Evolutionary conservation across 2,329 filamentous ascomycete genomes (phyloP), one percentile per base, ranked within the genome.

Genomic region (Pyrenochaeta sp.): DNA sequence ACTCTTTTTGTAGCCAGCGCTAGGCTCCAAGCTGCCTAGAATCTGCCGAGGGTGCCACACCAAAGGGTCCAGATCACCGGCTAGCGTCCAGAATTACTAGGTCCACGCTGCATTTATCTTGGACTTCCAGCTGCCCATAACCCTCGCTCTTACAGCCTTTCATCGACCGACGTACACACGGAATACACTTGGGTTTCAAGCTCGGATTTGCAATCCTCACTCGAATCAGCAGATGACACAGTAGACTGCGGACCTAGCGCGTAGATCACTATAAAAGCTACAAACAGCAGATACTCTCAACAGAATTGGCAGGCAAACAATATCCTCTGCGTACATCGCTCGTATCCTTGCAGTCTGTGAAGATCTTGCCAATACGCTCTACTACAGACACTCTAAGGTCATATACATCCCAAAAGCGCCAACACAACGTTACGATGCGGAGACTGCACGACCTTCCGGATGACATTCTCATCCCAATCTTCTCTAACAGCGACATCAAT

Each of bases 361-460:
- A 43, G 14, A n/a, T 43, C 14, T 27, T 11, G 10, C 40, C 27
- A 43, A 30, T 10, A 27, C 7, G 5, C 18, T n/a, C 14, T 9
- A 14, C 9, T 14, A 27, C 12, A 21, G 14, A n/a, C 40, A 29
- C 7, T 35, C 40, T 2, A n/a, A 17, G 12, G 14, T 30, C n/a
- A 7, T 14, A 43, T 27, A 27, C 23, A 9, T 17, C 27, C 14
- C 18, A 43, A 12, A 12, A 43, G 36, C 23, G 4, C 30, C 10
- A 23, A 15, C n/a, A 15, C 18, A n/a, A 14, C 17, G 30, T 36
- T 20, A 30, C 31, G 7, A 42, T 23, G 27, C 49, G 47, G 45
- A 33, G 18, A 31, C 41, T 65, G 15, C 33, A 51, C 54, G 51
- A 63, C 33, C 46, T 65, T 6, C 60, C 62, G 6, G 60, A 65